Conservation (phyloP, 768 basidiomycete genomes). For the Peribolospora baueri region DNA sequence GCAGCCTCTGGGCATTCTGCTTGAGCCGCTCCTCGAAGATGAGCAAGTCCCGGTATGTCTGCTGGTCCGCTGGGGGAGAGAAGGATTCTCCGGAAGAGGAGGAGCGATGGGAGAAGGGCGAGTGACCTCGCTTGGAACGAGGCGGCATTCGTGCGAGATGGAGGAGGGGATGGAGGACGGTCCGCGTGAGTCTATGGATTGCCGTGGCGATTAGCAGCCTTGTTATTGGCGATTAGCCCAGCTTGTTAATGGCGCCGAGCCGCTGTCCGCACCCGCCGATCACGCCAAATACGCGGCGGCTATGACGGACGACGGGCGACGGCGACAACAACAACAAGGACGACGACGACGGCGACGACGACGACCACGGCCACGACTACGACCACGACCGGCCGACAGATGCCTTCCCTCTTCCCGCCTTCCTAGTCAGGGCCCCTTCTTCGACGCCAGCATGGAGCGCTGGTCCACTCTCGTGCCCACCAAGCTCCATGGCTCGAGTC, state of each 20-base stretch:
- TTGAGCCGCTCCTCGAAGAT: slow-evolving; percentile 93
- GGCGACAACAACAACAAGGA: not conserved
- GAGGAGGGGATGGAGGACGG: not conserved
- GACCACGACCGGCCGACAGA: not conserved
- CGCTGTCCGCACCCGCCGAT: no score
- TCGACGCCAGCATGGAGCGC: slow-evolving; percentile 39
- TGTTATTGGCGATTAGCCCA: no score
- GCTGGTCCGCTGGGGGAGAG: slow-evolving; percentile 43
- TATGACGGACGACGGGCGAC: no score
- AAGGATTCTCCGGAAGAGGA: slow-evolving; percentile 17
- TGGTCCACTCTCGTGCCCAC: slow-evolving; percentile 64
- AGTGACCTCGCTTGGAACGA: no score
- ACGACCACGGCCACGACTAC: not conserved
- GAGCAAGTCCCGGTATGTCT: slow-evolving; percentile 67
- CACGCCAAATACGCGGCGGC: no score
- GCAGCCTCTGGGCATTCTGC: slow-evolving; percentile 42
- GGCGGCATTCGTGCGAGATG: no score
- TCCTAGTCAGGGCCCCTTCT: not conserved
- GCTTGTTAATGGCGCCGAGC: no score
- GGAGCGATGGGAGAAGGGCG: no score
- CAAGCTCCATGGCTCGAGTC: slow-evolving; percentile 21
- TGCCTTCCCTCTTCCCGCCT: not conserved
- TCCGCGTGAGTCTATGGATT: not conserved
- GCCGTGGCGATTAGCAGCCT: not conserved
- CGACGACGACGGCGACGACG: slow-evolving; percentile 1